phyloP scores from a whole-genome alignment of 768 basidiomycete species.

The Pleurotus ostreatus region DNA sequence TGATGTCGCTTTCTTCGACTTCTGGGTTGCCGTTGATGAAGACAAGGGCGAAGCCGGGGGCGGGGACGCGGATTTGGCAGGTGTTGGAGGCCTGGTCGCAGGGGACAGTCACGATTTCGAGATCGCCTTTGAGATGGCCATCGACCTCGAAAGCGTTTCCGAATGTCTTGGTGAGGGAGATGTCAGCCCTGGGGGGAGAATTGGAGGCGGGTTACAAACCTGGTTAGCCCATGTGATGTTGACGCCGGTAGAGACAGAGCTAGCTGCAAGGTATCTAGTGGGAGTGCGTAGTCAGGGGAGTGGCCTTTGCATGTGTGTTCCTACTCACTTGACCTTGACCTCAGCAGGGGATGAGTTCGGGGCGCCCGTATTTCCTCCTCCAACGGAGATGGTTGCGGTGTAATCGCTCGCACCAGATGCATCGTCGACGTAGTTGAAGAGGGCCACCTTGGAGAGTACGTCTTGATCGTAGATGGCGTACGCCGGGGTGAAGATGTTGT shows the following conservation, averaged over 20 bases:
- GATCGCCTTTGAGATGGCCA: conserved; percentile 52
- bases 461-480: conserved; percentile 76
- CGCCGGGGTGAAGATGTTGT: conserved; percentile 54
- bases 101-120: conserved; percentile 46
- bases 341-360: conserved; percentile 34
- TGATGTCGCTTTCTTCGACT: conserved; percentile 26
- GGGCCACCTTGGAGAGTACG: conserved; percentile 51
- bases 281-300: conserved; percentile 1
- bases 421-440: conserved; percentile 74
- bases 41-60: conserved; percentile 73
- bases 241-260: conserved; percentile 46
- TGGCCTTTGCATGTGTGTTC: background rate
- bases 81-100: conserved; percentile 49
- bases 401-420: conserved; percentile 52
- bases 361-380: conserved; percentile 34
- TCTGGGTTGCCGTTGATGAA: conserved; percentile 50
- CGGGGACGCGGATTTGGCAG: conserved; percentile 59
- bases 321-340: conserved; percentile 54
- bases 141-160: conserved; percentile 51
- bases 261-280: conserved; percentile 47
- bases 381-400: conserved; percentile 47
- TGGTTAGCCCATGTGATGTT: conserved; percentile 64
- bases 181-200: background rate
- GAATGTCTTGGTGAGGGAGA: background rate
- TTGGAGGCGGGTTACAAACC: conserved; percentile 20